Evolutionary conservation across 768 basidiomycete genomes (phyloP).

Genomic region (Naganishia vaughanmartiniae): DNA sequence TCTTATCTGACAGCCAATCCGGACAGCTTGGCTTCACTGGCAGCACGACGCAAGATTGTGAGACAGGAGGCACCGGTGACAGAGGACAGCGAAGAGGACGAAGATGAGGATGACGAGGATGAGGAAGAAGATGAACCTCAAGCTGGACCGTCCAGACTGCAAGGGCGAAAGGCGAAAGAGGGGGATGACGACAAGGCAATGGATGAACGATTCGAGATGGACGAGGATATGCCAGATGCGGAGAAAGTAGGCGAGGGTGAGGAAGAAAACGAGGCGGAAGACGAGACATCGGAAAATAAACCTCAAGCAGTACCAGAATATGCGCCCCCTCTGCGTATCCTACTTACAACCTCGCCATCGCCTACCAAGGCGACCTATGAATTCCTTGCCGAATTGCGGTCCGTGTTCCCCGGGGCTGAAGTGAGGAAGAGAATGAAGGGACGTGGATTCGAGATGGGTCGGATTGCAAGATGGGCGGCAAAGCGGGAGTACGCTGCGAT

Average conservation of each 20-base stretch:
- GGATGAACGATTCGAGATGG: constrained; percentile 21
- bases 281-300: constrained; percentile 36
- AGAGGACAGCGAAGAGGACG: constrained; percentile 33
- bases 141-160: constrained; percentile 51
- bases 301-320: constrained; percentile 58
- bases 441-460: constrained; percentile 83
- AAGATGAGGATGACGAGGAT: constrained; percentile 55
- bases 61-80: background rate
- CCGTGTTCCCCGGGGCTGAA: constrained; percentile 86
- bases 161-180: background rate
- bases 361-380: constrained; percentile 85
- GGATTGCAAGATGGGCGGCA: constrained; percentile 89
- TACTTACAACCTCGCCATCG: constrained; percentile 85
- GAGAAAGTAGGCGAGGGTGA: constrained; percentile 27
- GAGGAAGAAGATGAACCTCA: constrained; percentile 39
- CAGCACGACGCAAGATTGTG: constrained; percentile 22
- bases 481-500: constrained; percentile 71
- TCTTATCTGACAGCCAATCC: constrained; percentile 54
- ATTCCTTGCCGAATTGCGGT: constrained; percentile 86
- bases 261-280: constrained; percentile 27
- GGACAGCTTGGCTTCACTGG: constrained; percentile 39
- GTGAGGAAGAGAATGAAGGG: constrained; percentile 82
- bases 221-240: constrained; percentile 9
- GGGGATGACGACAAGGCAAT: constrained; percentile 1
- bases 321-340: constrained; percentile 68